phyloP scores from a whole-genome alignment of 2,329 filamentous ascomycete genomes.

The Pseudogymnoascus sp. region DNA sequence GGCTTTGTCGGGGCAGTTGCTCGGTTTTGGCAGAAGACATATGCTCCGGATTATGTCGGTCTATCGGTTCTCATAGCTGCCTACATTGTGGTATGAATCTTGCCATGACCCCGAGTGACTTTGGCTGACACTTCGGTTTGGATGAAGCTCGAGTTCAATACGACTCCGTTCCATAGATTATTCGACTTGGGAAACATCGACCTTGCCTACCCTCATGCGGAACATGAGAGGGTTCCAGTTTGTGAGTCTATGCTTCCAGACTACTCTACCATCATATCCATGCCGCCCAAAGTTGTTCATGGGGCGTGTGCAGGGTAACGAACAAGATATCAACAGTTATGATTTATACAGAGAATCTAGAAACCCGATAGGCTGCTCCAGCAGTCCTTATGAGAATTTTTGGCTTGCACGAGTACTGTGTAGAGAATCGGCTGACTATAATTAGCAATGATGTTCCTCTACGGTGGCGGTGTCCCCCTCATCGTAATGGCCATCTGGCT shows the following conservation, averaged over 20 bases:
- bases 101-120: background rate
- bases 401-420: background rate
- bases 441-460: constrained; percentile 65
- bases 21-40: constrained; percentile 54
- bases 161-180: constrained; percentile 88
- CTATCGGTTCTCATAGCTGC: constrained; percentile 60
- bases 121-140: background rate
- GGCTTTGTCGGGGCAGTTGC: constrained; percentile 21
- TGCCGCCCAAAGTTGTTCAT: background rate
- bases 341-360: background rate
- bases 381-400: background rate
- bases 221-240: constrained; percentile 74
- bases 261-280: background rate
- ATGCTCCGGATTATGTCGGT: constrained; percentile 82
- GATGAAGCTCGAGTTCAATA: constrained; percentile 53
- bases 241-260: constrained; percentile 38
- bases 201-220: constrained; percentile 80
- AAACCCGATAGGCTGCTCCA: background rate
- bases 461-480: constrained; percentile 66
- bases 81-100: constrained; percentile 50
- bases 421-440: background rate
- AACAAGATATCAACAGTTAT: background rate
- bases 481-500: constrained; percentile 59
- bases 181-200: constrained; percentile 79
- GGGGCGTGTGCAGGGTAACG: background rate